Evolutionary conservation across 805 yeast genomes (phyloP).

Genomic region (Blastobotrys americana): DNA sequence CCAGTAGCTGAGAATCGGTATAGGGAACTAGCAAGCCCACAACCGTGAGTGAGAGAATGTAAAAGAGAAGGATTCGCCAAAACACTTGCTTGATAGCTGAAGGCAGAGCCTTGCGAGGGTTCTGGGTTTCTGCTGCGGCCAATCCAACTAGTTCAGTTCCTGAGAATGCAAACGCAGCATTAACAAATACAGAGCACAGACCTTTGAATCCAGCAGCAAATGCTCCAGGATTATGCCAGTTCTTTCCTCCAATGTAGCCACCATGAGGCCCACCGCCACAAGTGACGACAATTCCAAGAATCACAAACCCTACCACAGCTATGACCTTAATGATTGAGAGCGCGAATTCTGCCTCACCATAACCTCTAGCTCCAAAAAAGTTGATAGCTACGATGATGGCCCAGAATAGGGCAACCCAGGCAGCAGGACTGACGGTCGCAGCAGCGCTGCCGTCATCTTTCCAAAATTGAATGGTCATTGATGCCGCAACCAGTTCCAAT

Average conservation of each 20-base stretch:
- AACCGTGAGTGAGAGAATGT: slow-evolving; percentile 47
- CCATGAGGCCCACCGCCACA: slow-evolving; percentile 53
- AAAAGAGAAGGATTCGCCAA: slow-evolving; percentile 66
- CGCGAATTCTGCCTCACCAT: slow-evolving; percentile 66
- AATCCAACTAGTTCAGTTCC: slow-evolving; percentile 66
- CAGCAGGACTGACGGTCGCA: slow-evolving; percentile 50
- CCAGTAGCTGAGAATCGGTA: slow-evolving; percentile 34
- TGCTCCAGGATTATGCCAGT: slow-evolving; percentile 64
- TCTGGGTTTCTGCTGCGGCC: slow-evolving; percentile 62
- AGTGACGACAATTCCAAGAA: slow-evolving; percentile 45
- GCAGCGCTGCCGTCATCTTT: slow-evolving; percentile 57
- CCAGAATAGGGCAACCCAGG: slow-evolving; percentile 52
- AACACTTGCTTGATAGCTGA: slow-evolving; percentile 69
- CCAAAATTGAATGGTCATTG: slow-evolving; percentile 53
- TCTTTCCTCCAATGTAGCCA: slow-evolving; percentile 44
- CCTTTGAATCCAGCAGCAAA: slow-evolving; percentile 66
- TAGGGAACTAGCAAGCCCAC: slow-evolving; percentile 43
- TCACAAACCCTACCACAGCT: slow-evolving; percentile 56
- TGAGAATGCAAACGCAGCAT: slow-evolving; percentile 66
- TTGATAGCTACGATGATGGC: slow-evolving; percentile 43
- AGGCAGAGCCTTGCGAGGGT: slow-evolving; percentile 60
- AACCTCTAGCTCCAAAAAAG: slow-evolving; percentile 52
- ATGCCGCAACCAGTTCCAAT: slow-evolving; percentile 57
- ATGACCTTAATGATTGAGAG: slow-evolving; percentile 52
- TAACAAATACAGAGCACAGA: slow-evolving; percentile 56